Evolutionary conservation across 768 basidiomycete species (phyloP).

Genomic region (Serendipita vermifera): DNA sequence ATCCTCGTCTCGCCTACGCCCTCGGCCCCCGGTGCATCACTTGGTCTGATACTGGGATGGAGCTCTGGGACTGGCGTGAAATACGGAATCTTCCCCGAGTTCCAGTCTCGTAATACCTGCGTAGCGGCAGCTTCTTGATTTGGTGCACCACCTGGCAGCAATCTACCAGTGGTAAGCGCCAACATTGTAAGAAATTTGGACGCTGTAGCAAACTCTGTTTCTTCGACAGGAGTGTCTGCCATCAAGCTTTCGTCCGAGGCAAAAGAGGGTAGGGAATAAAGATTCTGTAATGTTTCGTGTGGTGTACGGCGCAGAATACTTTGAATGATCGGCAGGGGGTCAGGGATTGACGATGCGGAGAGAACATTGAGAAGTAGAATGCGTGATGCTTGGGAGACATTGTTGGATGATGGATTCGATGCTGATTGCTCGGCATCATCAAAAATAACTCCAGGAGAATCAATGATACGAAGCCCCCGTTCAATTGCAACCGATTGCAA

Average conservation of each 20-base stretch:
- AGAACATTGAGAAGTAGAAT: slow-evolving; percentile 76
- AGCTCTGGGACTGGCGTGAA: slow-evolving; percentile 64
- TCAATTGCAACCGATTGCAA: slow-evolving; percentile 86
- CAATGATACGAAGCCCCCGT: slow-evolving; percentile 81
- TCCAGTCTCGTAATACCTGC: slow-evolving; percentile 82
- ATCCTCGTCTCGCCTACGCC: slow-evolving; percentile 73
- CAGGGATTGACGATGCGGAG: slow-evolving; percentile 80
- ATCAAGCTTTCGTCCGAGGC: slow-evolving; percentile 14
- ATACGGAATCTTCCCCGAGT: slow-evolving; percentile 89
- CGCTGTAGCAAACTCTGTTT: slow-evolving; percentile 28
- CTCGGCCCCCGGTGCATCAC: slow-evolving; percentile 61
- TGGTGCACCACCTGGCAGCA: slow-evolving; percentile 83
- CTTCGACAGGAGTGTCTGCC: not conserved
- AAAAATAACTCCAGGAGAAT: slow-evolving; percentile 96
- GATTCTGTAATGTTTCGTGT: slow-evolving; percentile 54
- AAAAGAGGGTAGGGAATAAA: slow-evolving; percentile 76
- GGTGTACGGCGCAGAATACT: slow-evolving; percentile 70
- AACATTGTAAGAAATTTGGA: slow-evolving; percentile 85
- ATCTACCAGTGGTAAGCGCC: slow-evolving; percentile 65
- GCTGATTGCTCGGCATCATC: slow-evolving; percentile 42
- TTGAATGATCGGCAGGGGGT: slow-evolving; percentile 65
- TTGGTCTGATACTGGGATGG: slow-evolving; percentile 40
- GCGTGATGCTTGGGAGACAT: slow-evolving; percentile 12
- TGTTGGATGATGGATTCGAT: slow-evolving; percentile 22
- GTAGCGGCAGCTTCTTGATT: slow-evolving; percentile 74